phyloP scores from a whole-genome alignment of 176 grass and related monocot species.

The Eragrostis nindensis region DNA sequence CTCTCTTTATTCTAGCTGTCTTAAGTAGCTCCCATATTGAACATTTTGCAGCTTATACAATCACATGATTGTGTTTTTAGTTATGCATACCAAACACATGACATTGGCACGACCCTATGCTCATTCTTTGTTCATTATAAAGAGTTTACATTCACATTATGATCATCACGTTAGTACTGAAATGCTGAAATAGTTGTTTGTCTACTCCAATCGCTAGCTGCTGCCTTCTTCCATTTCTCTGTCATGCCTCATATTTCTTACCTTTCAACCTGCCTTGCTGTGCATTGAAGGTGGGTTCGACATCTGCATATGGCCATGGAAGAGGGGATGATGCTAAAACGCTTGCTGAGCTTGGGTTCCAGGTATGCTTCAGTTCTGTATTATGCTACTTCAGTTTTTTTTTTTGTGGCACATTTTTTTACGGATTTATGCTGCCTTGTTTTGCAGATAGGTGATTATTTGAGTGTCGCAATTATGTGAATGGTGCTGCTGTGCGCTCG shows the following conservation, averaged over 20 bases:
- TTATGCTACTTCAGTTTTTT: background rate
- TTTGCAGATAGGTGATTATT: constrained; percentile 78
- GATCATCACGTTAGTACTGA: background rate
- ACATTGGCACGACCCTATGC: background rate
- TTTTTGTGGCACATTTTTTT: background rate
- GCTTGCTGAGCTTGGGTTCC: constrained; percentile 83
- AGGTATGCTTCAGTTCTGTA: constrained; percentile 43
- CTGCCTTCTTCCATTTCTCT: background rate
- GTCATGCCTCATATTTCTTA: background rate
- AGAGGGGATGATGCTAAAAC: constrained; percentile 87
- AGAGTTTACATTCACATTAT: background rate
- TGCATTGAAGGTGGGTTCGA: constrained; percentile 71
- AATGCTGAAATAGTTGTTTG: constrained; percentile 7
- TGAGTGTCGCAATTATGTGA: constrained; percentile 77
- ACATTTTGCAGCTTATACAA: constrained; percentile 8
- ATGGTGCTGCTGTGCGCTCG: background rate
- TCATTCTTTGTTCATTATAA: background rate
- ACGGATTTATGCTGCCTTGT: constrained; percentile 5
- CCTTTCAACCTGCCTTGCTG: constrained; percentile 13
- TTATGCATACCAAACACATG: background rate
- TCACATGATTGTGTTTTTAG: constrained; percentile 14
- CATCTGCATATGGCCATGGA: constrained; percentile 72
- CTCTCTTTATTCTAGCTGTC: background rate
- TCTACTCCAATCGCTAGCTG: background rate
- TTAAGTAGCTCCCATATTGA: constrained; percentile 4